Base-by-base conservation (phyloP, 495 filamentous ascomycete species). In the Hypoxylon lenormandii region DNA sequence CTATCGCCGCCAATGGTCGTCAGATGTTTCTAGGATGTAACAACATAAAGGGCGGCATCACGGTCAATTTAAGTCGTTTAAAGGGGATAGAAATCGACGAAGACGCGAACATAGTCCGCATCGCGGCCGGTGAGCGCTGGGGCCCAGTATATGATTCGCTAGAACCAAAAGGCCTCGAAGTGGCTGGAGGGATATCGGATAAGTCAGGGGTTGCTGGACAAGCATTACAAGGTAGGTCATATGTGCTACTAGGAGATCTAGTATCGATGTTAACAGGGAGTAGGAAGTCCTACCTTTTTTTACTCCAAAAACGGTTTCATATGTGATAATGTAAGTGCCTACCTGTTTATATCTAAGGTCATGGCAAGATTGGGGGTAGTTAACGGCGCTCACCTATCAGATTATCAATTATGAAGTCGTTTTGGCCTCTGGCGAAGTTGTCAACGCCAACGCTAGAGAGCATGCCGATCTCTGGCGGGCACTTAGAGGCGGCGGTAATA, bases 391-490 rank as follows among this genome's bases (percentile, higher is more conserved):
- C 15, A 11, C 16, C 8, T 19, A 21, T 11, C 16, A 83, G 37
- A 82, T 88, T 8, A 66, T 76, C 30, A 78, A 77, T 40, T 88
- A 82, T 62, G 78, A 86, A 66, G 77, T 80, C 13, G 80, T 84
- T 11, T 52, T 79, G 5, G 73, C 83, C 16, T 77, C 85, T 42
- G 84, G 84, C 0, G 66, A 72, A 0, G 71, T 87, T 40, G 75
- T 86, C 18, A 64, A 76, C 11, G 82, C 79, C 7, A 83, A 78
- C 63, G 64, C 75, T 48, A 66, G 49, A 8, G 60, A 48, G 19
- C 70, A 85, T 72, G 19, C 69, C 2, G 83, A 88, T 69, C 79
- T 89, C 1, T 88, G 78, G 77, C 83, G 81, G 79, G 85, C 86
- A 16, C 73, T 88, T 57, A 84, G 85, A 70, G 85, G 84, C 5